Conservation (phyloP, 2,329 filamentous ascomycete species). For the Neonectria punicea region DNA sequence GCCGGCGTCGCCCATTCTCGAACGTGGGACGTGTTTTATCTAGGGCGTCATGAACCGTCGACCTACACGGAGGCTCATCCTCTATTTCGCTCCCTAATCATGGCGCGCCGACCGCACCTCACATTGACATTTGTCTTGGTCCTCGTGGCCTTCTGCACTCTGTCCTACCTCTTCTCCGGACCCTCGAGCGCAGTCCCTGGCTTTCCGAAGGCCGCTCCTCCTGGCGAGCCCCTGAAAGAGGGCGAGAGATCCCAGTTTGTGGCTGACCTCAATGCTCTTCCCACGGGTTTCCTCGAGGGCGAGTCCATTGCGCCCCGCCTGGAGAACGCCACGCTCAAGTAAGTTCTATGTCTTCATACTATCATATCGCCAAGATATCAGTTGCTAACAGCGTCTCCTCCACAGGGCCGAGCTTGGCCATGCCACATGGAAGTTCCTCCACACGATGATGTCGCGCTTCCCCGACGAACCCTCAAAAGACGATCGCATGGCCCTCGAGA, state of each 20-base stretch:
- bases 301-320: constrained; percentile 82
- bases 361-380: background rate
- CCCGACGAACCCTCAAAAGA: constrained; percentile 72
- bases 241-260: constrained; percentile 44
- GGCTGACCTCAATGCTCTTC: constrained; percentile 55
- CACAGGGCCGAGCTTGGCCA: constrained; percentile 71
- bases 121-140: constrained; percentile 64
- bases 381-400: constrained; percentile 21
- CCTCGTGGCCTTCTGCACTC: constrained; percentile 64
- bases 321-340: constrained; percentile 85
- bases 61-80: constrained; percentile 35
- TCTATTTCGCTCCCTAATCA: constrained; percentile 45
- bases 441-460: constrained; percentile 77
- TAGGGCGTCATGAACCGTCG: constrained; percentile 37
- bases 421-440: constrained; percentile 75
- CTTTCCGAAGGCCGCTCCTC: constrained; percentile 33
- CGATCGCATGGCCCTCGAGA: constrained; percentile 70
- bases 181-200: constrained; percentile 35
- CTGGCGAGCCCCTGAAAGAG: constrained; percentile 41
- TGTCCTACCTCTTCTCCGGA: constrained; percentile 69
- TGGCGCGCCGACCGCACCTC: constrained; percentile 66
- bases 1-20: constrained; percentile 8
- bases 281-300: constrained; percentile 67
- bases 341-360: constrained; percentile 40
- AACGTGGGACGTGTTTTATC: constrained; percentile 20